Evolutionary conservation across 108 stramenopile genomes (phyloP), one percentile per base, ranked within the genome.

Genomic region (Nitzschia sp.): DNA sequence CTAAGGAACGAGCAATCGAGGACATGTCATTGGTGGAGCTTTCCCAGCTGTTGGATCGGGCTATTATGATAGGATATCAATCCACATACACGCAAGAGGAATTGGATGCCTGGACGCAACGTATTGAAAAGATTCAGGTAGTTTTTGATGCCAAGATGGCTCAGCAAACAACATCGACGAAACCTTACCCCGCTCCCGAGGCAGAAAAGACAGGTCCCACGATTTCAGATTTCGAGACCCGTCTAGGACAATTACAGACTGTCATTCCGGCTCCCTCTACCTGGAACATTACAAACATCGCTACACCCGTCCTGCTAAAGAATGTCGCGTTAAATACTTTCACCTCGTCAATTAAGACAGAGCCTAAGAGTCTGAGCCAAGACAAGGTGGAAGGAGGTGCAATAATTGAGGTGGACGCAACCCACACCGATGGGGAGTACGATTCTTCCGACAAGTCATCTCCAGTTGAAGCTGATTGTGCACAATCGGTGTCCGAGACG

Each of bases 51-150:
- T 45, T 63, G 13, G 62, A 63, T 45, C 5, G 46, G 23, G 22
- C 35, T 8, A 63, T 63, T 46, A 11, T 63, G 35, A 23, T 25
- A 16, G 45, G 62, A 45, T 63, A 63, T 23, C 19, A 63, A 27
- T 17, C 44, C 11, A 17, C 2, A 2, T 63, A 45, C 29, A 46
- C 62, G 26, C 26, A 46, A 38, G 62, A 63, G 45, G 62, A 6
- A 44, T 27, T 63, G 36, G 62, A 45, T 23, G 17, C 26, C 11
- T 63, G 62, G 62, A 26, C 41, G 3, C 36, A 41, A 3, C 23
- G 17, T 21, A 63, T 63, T 29, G 44, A 45, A 28, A 6, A 41
- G 38, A 41, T 41, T 41, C 38, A 41, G 13, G 11, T 11, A 41
- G 38, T 41, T 11, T 11, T 41, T 6, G 38, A 41, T 11, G 38